Base-by-base conservation (phyloP, 2,329 filamentous ascomycete genomes). In the Celoporthe dispersa region DNA sequence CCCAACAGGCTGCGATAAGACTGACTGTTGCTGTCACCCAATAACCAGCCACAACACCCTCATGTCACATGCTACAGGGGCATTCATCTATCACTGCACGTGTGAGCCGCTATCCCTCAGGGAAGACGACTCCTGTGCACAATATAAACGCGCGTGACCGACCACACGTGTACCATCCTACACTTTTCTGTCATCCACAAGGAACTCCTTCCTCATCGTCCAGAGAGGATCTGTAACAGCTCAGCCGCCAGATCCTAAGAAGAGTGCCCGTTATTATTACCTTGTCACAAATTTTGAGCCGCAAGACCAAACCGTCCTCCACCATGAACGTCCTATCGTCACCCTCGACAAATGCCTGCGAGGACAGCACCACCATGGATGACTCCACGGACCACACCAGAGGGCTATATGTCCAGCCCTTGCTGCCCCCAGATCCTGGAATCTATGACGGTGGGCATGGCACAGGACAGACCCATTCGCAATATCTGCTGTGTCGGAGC, bases 401-500 rank as follows among this genome's bases (percentile, higher is more conserved):
- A 83, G 71, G 80, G 80, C 72, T 75, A 80, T 66, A 78, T 80
- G 11, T 82, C 81, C 71, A 84, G 81, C 71, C 81, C 6, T 72
- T 82, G 19, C 73, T 83, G 31, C 76, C 78, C 79, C 3, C 68
- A 73, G 31, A 64, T 66, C 63, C 68, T 68, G 48, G 75, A 74
- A 14, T 68, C 64, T 5, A 57, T 73, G 1, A 73, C 75, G 9
- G 68, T 75, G 71, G 63, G 73, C 69, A 66, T 72, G 60, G 25
- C 57, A 37, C 31, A 71, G 67, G 66, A 71, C 55, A 71, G 63
- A 48, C 71, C n/a, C 28, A 79, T 91, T 53, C 82, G 81, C 75
- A 90, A 87, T 76, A 89, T 93, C 66, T 93, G 91, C 80, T 93
- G 90, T 77, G 88, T 93, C 72, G 91, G 91, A 64, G 91, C 91